These are phyloP conservation scores for Chamaenerion angustifolium DNA, from an alignment of 345 rosid species.

Conservation along the genomic window DNA sequence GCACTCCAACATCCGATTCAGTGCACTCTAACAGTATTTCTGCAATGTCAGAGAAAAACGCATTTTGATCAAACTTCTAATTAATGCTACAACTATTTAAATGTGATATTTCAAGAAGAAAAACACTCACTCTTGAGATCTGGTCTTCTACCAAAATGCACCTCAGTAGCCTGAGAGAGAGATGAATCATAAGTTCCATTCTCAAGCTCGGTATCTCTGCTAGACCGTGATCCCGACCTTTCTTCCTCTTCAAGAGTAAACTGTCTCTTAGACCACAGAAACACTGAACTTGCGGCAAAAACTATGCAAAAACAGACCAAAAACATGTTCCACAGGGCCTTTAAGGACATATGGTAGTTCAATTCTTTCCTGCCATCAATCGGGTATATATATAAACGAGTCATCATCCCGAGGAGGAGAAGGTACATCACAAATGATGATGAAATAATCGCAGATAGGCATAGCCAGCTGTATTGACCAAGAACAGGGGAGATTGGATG, in stretches of 20 bases:
- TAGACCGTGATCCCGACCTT: constrained; percentile 7
- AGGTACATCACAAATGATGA: constrained; percentile 22
- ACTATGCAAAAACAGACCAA: constrained; percentile 12
- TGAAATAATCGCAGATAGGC: constrained; percentile 20
- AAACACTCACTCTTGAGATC: constrained; percentile 20
- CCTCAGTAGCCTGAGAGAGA: constrained; percentile 12
- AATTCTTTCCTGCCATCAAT: constrained; percentile 3
- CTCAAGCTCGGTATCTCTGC: constrained; percentile 16
- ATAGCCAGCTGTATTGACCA: constrained; percentile 24
- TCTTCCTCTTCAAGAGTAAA: background rate
- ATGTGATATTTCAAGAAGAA: too few relatives aligned
- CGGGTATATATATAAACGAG: constrained; percentile 19
- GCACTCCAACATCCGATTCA: constrained; percentile 39
- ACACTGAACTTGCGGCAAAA: constrained; percentile 12
- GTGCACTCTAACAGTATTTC: constrained; percentile 27
- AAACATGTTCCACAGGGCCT: constrained; percentile 9
- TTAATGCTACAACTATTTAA: too few relatives aligned
- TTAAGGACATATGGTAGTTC: constrained; percentile 2
- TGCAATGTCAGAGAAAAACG: constrained; percentile 5
- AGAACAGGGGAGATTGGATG: constrained; percentile 10
- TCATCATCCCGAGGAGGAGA: constrained; percentile 17
- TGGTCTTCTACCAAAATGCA: constrained; percentile 24
- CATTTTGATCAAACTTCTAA: background rate
- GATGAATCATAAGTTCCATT: constrained; percentile 13
- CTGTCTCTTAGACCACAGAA: constrained; percentile 18